These are phyloP conservation scores for Cymbopogon flexuosus DNA, from an alignment of 202 grass and related monocot species.

Conservation along the genomic window DNA sequence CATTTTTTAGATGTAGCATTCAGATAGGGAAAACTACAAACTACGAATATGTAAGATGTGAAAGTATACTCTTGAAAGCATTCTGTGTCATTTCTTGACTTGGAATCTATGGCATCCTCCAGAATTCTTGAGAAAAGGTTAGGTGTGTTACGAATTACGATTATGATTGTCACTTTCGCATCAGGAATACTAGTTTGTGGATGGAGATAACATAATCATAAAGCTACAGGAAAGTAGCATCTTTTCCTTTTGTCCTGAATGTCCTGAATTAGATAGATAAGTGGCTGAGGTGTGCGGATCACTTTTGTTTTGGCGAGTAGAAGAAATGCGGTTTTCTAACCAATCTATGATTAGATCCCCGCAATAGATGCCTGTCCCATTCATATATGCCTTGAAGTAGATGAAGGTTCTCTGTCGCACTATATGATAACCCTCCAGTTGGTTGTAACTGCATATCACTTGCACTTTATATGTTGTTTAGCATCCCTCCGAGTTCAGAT, in stretches of 20 bases:
- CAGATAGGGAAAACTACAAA: not conserved
- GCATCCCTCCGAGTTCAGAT: constrained; percentile 9
- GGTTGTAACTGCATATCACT: constrained; percentile 24
- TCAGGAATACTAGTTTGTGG: constrained; percentile 30
- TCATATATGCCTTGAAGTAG: constrained; percentile 18
- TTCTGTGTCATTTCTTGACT: not conserved
- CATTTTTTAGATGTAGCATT: not conserved
- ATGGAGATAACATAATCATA: constrained; percentile 23
- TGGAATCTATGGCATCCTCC: constrained; percentile 15
- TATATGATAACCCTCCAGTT: not conserved
- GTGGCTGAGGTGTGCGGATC: not conserved
- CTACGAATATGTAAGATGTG: not conserved
- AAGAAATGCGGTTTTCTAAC: not conserved
- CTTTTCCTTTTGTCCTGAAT: not conserved
- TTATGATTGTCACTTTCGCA: constrained; percentile 22
- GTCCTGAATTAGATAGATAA: not conserved
- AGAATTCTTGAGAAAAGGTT: constrained; percentile 28
- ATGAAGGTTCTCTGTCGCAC: constrained; percentile 3
- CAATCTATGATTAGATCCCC: constrained; percentile 7
- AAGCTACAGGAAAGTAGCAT: constrained; percentile 10
- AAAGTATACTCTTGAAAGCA: not conserved
- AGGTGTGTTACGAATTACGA: constrained; percentile 5
- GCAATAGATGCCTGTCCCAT: constrained; percentile 7
- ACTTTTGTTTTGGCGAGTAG: constrained; percentile 9
- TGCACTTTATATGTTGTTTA: not conserved